Evolutionary conservation across 345 rosid species (phyloP), one percentile per base, ranked within the genome.

Genomic region (Hypericum androsaemum): DNA sequence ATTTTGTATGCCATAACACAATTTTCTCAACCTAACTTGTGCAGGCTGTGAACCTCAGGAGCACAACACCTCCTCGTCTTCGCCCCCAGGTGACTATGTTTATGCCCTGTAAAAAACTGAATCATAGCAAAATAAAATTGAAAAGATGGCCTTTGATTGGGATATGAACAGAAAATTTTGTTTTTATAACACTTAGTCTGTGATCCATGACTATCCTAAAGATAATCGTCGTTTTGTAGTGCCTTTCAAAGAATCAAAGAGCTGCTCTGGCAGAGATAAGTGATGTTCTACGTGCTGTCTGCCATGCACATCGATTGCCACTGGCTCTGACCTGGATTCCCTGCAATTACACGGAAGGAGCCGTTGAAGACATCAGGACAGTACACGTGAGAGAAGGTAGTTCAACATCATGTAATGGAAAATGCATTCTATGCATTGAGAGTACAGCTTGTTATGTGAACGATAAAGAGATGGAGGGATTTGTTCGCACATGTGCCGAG

Each of bases 291-390:
- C 75, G 80, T 56, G 92, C 81, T 15, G 79, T 82, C 50, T 90
- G 98, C 37, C 92, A 90, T 60, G 95, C 84, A 17, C 98, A 90
- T 71, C 74, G 67, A 36, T 67, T 90, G 63, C 96, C 96, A 5
- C 60, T 90, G 62, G 98, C 96, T 67, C 59, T 87, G 53, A 84
- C 94, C 40, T 90, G 96, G 98, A 79, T 90, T 63, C 96, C 96
- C 1, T 87, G 86, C 66, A 60, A 66, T 64, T 77, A 68, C 52
- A 43, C 61, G 9, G 86, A 69, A 49, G 79, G 64, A 50, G 55
- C 48, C 43, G 64, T 54, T 7, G 64, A 75, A 57, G 88, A 80
- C 55, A 42, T 56, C 15, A 43, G 67, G 42, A 78, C 72, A 69
- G 60, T 80, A 28, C 71, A 69, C 42, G 78, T 72, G 35, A 70